Evolutionary conservation across 169 alveolate genomes (phyloP).

Genomic region (Sarcocystis neurona): DNA sequence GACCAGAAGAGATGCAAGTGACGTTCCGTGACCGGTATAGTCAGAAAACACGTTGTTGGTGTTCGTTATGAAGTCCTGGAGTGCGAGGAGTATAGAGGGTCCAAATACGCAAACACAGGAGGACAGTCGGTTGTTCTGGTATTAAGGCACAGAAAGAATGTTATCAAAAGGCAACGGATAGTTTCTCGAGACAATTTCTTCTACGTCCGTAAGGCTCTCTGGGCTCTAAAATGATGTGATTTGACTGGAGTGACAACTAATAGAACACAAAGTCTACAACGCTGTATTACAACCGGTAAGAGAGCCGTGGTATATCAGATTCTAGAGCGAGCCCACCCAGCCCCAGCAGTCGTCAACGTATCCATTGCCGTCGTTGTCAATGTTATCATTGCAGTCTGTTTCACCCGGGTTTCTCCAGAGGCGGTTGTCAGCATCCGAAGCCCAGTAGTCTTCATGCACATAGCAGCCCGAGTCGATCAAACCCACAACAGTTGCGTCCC

Average conservation of each 20-base stretch:
- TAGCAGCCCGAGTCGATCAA: slow-evolving; percentile 67
- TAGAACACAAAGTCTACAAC: too few relatives aligned
- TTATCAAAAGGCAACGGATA: too few relatives aligned
- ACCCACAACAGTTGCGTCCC: slow-evolving; percentile 42
- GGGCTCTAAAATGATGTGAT: too few relatives aligned
- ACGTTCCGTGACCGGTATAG: slow-evolving; percentile 78
- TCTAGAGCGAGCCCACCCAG: too few relatives aligned
- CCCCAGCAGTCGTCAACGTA: slow-evolving; percentile 78
- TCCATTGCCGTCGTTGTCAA: slow-evolving; percentile 74
- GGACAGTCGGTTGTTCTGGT: too few relatives aligned
- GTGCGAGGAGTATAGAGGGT: too few relatives aligned
- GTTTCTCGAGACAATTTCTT: too few relatives aligned
- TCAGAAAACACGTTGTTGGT: slow-evolving; percentile 69
- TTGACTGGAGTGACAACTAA: too few relatives aligned
- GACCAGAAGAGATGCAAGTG: slow-evolving; percentile 76
- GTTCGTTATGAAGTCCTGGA: slow-evolving; percentile 72
- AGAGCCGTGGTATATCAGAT: too few relatives aligned
- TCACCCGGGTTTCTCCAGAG: slow-evolving; percentile 74
- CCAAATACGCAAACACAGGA: neutral
- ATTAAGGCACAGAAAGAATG: too few relatives aligned
- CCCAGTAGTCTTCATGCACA: slow-evolving; percentile 70
- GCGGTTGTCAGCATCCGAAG: slow-evolving; percentile 51
- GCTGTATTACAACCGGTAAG: too few relatives aligned
- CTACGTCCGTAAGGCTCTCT: too few relatives aligned
- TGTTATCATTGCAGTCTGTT: slow-evolving; percentile 52